Base-by-base conservation (phyloP, 768 basidiomycete species). In the Psilocybe cyanescens region DNA sequence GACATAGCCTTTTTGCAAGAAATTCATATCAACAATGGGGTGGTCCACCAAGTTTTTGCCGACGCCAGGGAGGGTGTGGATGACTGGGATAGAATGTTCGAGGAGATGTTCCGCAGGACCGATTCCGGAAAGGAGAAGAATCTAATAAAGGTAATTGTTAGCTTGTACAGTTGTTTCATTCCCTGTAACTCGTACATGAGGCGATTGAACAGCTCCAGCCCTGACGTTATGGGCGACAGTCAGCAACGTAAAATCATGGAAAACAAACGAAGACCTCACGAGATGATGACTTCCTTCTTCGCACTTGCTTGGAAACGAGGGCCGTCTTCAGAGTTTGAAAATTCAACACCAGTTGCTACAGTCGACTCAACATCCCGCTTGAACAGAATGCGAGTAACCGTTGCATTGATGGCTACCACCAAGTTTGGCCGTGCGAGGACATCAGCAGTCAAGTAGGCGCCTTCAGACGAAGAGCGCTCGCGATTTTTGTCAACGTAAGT, bases 1-100 rank as follows among this genome's bases (percentile, higher is more conserved):
- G 69, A 72, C 61, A 83, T 86, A 63, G 85, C 85, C 67, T 79
- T 82, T 57, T 19, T 62, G 61, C 28, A 37, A 12, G 71, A 86
- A 78, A 61, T 81, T 77, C 24, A 88, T 59, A 66, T 83, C 78
- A 57, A 90, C 79, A 29, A 82, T 78, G 1, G 82, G 79, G 65
- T 96, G 94, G 71, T 96, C 94, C 53, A 83, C 76, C 31, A 95
- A 82, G 70, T 92, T 84, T 19, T 82, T 77, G 8, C 94, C 94
- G 12, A 95, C 92, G 8, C 84, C 86, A 0, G 92, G 88, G 4
- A 88, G 81, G 65, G 94, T 85, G 6, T 83, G 70, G 16, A 88
- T 71, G 33, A 88, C 75, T 0, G 83, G 79, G 46, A 95, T 88
- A 14, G 74, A 72, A 64, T 85, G 75, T 8, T 74, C 68, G n/a